Evolutionary conservation across 1,284 basidiomycete species (phyloP).

Genomic region (Apiotrichum brassicae): DNA sequence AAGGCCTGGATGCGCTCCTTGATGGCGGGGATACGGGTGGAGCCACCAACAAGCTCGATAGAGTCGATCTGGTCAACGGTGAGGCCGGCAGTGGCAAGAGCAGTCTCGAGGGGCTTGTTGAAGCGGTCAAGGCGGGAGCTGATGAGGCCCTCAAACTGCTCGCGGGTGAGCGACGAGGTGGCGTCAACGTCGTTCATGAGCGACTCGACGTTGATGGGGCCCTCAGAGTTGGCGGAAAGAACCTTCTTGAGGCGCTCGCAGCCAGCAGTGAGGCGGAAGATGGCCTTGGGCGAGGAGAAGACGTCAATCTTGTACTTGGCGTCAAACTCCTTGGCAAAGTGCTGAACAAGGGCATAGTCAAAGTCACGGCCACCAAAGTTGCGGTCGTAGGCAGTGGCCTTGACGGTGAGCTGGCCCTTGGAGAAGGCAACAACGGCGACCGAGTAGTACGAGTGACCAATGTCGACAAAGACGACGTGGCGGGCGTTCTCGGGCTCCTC

Average conservation of each 20-base stretch:
- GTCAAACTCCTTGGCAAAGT: conserved; percentile 87
- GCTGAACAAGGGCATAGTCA: conserved; percentile 74
- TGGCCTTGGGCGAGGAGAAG: conserved; percentile 76
- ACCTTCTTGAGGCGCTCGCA: conserved; percentile 71
- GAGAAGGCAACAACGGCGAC: conserved; percentile 81
- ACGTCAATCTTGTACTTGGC: conserved; percentile 93
- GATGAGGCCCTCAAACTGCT: conserved; percentile 56
- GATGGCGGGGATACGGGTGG: conserved; percentile 63
- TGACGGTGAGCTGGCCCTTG: conserved; percentile 81
- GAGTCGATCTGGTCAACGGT: conserved; percentile 58
- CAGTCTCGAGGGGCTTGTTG: conserved; percentile 54
- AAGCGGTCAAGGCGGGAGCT: conserved; percentile 55
- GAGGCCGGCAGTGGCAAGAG: conserved; percentile 57
- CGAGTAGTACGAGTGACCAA: conserved; percentile 83
- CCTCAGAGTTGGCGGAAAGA: conserved; percentile 74
- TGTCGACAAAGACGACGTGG: conserved; percentile 84
- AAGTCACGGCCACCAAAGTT: conserved; percentile 90
- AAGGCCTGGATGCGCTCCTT: conserved; percentile 59
- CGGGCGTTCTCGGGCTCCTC: conserved; percentile 66
- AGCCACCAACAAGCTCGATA: conserved; percentile 63
- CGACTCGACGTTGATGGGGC: conserved; percentile 81
- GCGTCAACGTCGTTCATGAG: conserved; percentile 85
- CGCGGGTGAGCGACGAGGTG: conserved; percentile 56
- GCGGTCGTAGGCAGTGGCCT: conserved; percentile 77
- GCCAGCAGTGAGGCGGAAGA: conserved; percentile 75